phyloP scores from a whole-genome alignment of 768 basidiomycete genomes.

The Nevesoporus exiguus region DNA sequence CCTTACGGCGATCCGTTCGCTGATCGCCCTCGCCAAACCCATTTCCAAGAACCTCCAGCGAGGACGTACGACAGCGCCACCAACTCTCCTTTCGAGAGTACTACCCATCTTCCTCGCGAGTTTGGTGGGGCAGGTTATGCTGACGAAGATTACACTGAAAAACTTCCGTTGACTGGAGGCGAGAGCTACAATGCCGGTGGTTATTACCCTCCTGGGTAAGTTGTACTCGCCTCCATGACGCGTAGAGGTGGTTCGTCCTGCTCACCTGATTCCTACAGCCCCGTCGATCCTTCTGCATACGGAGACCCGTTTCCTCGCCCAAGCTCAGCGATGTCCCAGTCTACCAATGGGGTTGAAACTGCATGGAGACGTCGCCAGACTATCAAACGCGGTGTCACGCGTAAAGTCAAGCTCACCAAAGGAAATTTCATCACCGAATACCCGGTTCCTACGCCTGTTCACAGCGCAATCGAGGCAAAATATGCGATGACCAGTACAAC shows the following conservation, averaged over 20 bases:
- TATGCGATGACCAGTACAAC: slow-evolving; percentile 70
- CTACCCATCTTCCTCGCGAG: slow-evolving; percentile 51
- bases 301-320: slow-evolving; percentile 68
- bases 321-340: slow-evolving; percentile 48
- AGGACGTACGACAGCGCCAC: slow-evolving; percentile 39
- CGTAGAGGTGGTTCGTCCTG: neutral
- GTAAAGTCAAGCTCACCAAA: slow-evolving; percentile 88
- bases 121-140: slow-evolving; percentile 44
- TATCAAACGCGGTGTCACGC: slow-evolving; percentile 90
- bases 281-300: slow-evolving; percentile 54
- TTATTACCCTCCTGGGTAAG: slow-evolving; percentile 75
- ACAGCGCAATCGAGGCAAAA: slow-evolving; percentile 77
- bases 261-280: slow-evolving; percentile 28
- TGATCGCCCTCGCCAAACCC: slow-evolving; percentile 59
- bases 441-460: slow-evolving; percentile 79
- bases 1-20: slow-evolving; percentile 66
- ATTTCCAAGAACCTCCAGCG: slow-evolving; percentile 55
- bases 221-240: slow-evolving; percentile 11
- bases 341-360: slow-evolving; percentile 54
- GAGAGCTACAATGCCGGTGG: slow-evolving; percentile 51
- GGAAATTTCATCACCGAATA: slow-evolving; percentile 94
- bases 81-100: slow-evolving; percentile 55
- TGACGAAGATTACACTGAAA: slow-evolving; percentile 74
- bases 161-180: slow-evolving; percentile 65
- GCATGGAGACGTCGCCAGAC: slow-evolving; percentile 80